A percentile compares a stretch with the other conserved stretches of the same genome.
Evolutionary conservation across 805 yeast species (phyloP).

Genomic region (Pachysolen tannophilus): DNA sequence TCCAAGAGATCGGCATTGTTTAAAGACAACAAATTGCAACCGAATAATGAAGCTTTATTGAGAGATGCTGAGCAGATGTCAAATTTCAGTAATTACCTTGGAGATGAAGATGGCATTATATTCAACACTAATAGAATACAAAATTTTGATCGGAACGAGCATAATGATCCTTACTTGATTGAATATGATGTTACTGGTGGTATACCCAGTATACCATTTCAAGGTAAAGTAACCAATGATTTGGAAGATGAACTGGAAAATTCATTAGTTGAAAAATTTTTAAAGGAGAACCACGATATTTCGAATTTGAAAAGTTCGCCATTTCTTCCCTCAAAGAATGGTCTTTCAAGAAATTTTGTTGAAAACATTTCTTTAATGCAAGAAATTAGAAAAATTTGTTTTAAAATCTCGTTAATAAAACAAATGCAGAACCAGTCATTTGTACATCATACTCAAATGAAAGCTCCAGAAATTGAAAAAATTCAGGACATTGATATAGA

Average conservation of each 20-base stretch:
- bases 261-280: conserved; percentile 29
- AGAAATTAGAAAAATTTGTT: conserved; percentile 79
- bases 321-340: conserved; percentile 38
- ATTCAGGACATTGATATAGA: conserved; percentile 68
- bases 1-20: conserved; percentile 61
- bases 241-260: conserved; percentile 37
- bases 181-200: conserved; percentile 86
- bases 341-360: conserved; percentile 52
- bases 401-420: conserved; percentile 78
- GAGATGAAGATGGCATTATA: conserved; percentile 25
- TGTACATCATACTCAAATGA: conserved; percentile 65
- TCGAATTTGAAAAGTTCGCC: conserved; percentile 30
- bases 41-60: conserved; percentile 61
- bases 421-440: conserved; percentile 84
- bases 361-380: conserved; percentile 75
- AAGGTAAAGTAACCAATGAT: conserved; percentile 40
- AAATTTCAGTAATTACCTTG: conserved; percentile 41
- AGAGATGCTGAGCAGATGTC: conserved; percentile 65
- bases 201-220: conserved; percentile 54
- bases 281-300: conserved; percentile 18
- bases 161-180: conserved; percentile 56
- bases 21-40: conserved; percentile 47
- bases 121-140: conserved; percentile 21
- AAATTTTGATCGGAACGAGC: conserved; percentile 36
- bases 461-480: conserved; percentile 56